Conservation (phyloP, 2,329 filamentous ascomycete genomes). For the Aureobasidium sp. region DNA sequence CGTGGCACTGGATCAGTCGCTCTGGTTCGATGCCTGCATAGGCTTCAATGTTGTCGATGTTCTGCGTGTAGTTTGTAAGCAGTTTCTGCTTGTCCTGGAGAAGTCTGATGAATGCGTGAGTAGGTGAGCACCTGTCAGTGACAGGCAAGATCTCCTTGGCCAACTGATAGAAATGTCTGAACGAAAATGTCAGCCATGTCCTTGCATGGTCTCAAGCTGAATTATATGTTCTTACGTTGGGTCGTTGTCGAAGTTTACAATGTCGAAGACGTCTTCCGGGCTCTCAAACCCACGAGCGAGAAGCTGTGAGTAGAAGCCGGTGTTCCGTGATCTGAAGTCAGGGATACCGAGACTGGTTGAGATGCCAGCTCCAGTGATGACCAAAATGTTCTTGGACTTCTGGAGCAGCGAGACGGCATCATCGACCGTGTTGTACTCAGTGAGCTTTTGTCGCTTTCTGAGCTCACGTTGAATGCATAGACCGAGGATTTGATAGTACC, state of each 20-base stretch:
- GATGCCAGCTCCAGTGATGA: conserved; percentile 91
- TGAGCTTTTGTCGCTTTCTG: conserved; percentile 69
- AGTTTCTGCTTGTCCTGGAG: conserved; percentile 83
- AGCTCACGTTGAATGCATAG: conserved; percentile 73
- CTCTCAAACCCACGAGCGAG: conserved; percentile 68
- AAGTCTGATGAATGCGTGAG: conserved; percentile 85
- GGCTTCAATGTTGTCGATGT: conserved; percentile 90
- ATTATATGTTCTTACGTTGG: conserved; percentile 40
- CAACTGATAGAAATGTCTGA: conserved; percentile 72
- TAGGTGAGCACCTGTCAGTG: conserved; percentile 69
- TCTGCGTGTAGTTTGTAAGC: conserved; percentile 95
- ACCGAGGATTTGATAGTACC: conserved; percentile 60
- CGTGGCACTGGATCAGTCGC: conserved; percentile 91
- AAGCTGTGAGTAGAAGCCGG: conserved; percentile 80
- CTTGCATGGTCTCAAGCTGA: neutral
- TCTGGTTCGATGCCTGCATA: conserved; percentile 72
- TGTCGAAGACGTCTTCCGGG: conserved; percentile 93
- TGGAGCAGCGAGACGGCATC: conserved; percentile 74
- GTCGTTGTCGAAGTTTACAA: conserved; percentile 74
- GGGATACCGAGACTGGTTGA: conserved; percentile 95
- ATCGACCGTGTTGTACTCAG: conserved; percentile 73
- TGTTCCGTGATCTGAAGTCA: conserved; percentile 90
- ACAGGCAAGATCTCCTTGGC: conserved; percentile 84
- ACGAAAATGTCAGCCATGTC: neutral
- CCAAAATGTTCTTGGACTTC: conserved; percentile 72